These are phyloP conservation scores for Neofusicoccum laricinum DNA, from an alignment of 2,329 filamentous ascomycete species.

Conservation along the genomic window DNA sequence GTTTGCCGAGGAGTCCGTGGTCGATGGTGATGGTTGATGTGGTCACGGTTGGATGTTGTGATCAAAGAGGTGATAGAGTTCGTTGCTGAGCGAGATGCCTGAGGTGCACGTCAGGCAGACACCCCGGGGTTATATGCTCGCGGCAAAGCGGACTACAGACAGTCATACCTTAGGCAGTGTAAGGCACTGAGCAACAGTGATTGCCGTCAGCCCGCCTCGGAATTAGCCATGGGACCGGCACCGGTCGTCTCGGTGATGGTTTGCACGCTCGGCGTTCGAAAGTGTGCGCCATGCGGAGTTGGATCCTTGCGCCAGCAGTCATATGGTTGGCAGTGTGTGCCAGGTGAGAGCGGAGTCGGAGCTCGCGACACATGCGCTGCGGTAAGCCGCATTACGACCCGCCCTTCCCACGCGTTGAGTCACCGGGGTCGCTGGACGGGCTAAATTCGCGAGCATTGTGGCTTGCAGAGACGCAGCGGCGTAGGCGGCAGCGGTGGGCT, in stretches of 20 bases:
- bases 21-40: not conserved
- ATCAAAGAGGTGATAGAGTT: not conserved
- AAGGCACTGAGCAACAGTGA: not conserved
- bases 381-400: not conserved
- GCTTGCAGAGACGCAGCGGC: not conserved
- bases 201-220: not conserved
- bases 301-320: not conserved
- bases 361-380: not conserved
- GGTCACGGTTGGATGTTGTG: too few relatives aligned
- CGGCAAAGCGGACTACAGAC: not conserved
- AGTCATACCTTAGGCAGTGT: conserved; percentile 2
- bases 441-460: not conserved
- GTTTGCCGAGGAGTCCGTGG: not conserved
- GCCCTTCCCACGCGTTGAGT: not conserved
- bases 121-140: not conserved
- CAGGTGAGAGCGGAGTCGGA: not conserved
- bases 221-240: not conserved
- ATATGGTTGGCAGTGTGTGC: not conserved
- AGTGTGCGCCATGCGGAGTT: not conserved
- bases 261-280: not conserved
- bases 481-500: not conserved
- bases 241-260: not conserved
- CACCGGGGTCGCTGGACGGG: not conserved
- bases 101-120: not conserved
- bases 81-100: not conserved